phyloP scores from a whole-genome alignment of 805 yeast species.

The Geotrichum ghanense region DNA sequence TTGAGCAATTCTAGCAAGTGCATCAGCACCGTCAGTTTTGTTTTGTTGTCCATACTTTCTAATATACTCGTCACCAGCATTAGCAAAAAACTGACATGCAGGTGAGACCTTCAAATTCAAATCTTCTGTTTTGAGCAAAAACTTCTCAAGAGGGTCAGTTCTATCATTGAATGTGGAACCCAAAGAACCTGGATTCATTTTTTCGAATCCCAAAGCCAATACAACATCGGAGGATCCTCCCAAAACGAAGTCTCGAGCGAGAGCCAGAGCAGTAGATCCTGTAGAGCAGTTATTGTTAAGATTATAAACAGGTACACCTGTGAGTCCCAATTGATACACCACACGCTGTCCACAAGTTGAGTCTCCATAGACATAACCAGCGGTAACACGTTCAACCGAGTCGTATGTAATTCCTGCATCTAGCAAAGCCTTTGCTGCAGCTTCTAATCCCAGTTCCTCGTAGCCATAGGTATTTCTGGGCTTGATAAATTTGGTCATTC shows the following conservation, averaged over 20 bases:
- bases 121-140: slow-evolving; percentile 4
- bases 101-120: slow-evolving; percentile 15
- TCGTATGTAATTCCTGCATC: slow-evolving; percentile 19
- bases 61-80: slow-evolving; percentile 16
- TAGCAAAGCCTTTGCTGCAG: slow-evolving; percentile 16
- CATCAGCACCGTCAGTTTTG: slow-evolving; percentile 8
- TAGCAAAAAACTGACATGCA: slow-evolving; percentile 17
- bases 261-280: slow-evolving; percentile 16
- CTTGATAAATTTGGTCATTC: slow-evolving; percentile 19
- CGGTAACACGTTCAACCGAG: slow-evolving; percentile 14
- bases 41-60: slow-evolving; percentile 10
- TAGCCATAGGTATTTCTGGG: slow-evolving; percentile 15
- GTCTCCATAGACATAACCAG: slow-evolving; percentile 18
- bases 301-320: slow-evolving; percentile 17
- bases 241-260: slow-evolving; percentile 13
- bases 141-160: slow-evolving; percentile 12
- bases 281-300: slow-evolving; percentile 20
- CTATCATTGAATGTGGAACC: slow-evolving; percentile 16
- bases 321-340: slow-evolving; percentile 19
- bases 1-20: slow-evolving; percentile 15
- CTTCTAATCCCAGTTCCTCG: slow-evolving; percentile 19
- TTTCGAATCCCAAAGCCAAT: slow-evolving; percentile 18
- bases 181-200: slow-evolving; percentile 18
- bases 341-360: slow-evolving; percentile 18
- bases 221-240: slow-evolving; percentile 16